Percentiles rank a stretch among this genome's conserved stretches.
Conservation (phyloP, 768 basidiomycete species). For the Boletus vinaceobasis region DNA sequence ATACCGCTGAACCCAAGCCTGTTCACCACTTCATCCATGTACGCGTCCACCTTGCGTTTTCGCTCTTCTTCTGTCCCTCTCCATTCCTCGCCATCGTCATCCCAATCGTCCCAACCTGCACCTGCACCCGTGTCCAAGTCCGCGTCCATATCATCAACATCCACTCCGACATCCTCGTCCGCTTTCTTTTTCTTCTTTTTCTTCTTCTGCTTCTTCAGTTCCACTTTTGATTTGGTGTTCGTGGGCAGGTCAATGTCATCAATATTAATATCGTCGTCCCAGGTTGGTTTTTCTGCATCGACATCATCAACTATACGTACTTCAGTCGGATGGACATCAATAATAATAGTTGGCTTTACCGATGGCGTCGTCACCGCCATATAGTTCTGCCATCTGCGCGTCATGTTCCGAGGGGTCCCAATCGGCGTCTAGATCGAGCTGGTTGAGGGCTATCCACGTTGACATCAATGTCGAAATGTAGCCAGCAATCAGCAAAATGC, state of each 20-base stretch:
- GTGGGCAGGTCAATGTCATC: slow-evolving; percentile 51
- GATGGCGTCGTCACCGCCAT: slow-evolving; percentile 50
- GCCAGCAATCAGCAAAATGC: not conserved
- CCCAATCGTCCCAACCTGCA: slow-evolving; percentile 30
- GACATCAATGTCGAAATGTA: not conserved
- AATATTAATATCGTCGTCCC: slow-evolving; percentile 90
- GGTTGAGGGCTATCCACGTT: slow-evolving; percentile 48
- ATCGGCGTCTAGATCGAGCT: slow-evolving; percentile 85
- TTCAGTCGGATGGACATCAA: not conserved
- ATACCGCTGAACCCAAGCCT: slow-evolving; percentile 91
- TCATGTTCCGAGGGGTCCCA: slow-evolving; percentile 91
- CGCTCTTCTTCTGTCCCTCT: slow-evolving; percentile 89
- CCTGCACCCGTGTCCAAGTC: slow-evolving; percentile 51
- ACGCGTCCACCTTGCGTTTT: slow-evolving; percentile 76
- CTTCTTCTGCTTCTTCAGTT: slow-evolving; percentile 40
- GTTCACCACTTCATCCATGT: slow-evolving; percentile 88
- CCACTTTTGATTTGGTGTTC: slow-evolving; percentile 29
- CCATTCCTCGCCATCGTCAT: slow-evolving; percentile 62
- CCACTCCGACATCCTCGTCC: slow-evolving; percentile 45
- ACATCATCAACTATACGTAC: slow-evolving; percentile 26
- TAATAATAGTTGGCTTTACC: slow-evolving; percentile 15
- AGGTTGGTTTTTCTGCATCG: slow-evolving; percentile 70
- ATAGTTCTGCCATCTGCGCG: slow-evolving; percentile 72
- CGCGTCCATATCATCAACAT: slow-evolving; percentile 50
- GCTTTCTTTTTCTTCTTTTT: slow-evolving; percentile 47